Conservation (phyloP, 2,329 filamentous ascomycete genomes). For the Rutstroemia sydowiana region DNA sequence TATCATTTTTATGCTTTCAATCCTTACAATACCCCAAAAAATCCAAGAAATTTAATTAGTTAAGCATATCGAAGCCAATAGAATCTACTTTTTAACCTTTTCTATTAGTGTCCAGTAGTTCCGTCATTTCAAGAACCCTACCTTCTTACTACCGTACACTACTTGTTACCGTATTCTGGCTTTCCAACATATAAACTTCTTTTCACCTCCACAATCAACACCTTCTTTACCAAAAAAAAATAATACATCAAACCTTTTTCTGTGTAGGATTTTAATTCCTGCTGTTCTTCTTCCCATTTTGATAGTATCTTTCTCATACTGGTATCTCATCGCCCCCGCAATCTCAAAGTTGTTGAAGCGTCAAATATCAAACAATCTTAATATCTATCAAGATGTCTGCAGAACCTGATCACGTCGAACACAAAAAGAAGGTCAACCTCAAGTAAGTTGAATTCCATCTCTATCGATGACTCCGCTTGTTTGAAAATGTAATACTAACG, state of each 20-base stretch:
- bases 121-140: constrained; percentile 10
- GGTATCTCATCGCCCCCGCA: too few species aligned
- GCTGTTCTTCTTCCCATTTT: background rate
- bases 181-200: background rate
- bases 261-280: background rate
- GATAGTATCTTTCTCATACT: background rate
- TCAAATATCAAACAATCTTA: constrained; percentile 4
- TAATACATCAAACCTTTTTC: background rate
- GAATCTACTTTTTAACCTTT: too few species aligned
- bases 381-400: constrained; percentile 59
- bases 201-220: background rate
- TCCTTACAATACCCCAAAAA: too few species aligned
- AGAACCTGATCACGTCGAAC: constrained; percentile 53
- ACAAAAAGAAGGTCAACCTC: constrained; percentile 79
- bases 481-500: constrained; percentile 33
- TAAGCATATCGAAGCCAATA: constrained; percentile 11
- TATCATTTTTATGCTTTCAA: too few species aligned
- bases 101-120: too few species aligned
- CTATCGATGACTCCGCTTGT: background rate
- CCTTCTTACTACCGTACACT: background rate
- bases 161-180: background rate
- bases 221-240: too few species aligned
- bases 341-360: background rate
- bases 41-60: too few species aligned
- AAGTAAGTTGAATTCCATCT: constrained; percentile 48